A percentile compares a stretch with the other conserved stretches of the same genome.
Evolutionary conservation across 371 early-diverging fungal species (phyloP).

Genomic region (Blakeslea trispora): DNA sequence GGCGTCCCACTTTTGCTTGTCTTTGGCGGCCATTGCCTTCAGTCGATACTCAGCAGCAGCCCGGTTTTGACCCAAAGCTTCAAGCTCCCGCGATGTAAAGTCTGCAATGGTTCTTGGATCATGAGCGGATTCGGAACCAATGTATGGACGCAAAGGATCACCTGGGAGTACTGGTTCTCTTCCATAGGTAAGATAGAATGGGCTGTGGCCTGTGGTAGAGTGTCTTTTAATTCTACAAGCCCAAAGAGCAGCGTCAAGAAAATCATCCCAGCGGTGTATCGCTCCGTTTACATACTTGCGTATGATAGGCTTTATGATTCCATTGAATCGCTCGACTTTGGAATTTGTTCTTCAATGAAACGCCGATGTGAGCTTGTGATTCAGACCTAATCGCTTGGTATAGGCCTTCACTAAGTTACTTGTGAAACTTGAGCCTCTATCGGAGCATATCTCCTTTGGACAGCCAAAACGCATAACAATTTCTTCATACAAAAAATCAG

Average conservation of each 20-base stretch:
- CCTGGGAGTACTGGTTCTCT: conserved; percentile 15
- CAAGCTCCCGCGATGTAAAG: background rate
- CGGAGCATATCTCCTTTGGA: conserved; percentile 28
- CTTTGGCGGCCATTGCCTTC: background rate
- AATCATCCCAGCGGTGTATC: conserved; percentile 23
- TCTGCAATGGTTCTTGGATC: conserved; percentile 4
- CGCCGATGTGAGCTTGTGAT: conserved; percentile 19
- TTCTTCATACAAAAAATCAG: conserved; percentile 15
- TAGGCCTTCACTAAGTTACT: conserved; percentile 3
- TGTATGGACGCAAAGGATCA: conserved; percentile 5
- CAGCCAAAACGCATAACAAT: conserved; percentile 26
- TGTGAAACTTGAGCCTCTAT: conserved; percentile 27
- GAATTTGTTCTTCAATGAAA: conserved; percentile 33
- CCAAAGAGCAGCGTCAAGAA: conserved; percentile 16
- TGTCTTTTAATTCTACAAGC: conserved; percentile 9
- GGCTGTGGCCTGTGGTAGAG: conserved; percentile 5
- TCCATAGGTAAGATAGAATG: conserved; percentile 14
- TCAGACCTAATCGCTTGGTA: background rate
- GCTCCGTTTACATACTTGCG: conserved; percentile 18
- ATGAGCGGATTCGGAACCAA: background rate
- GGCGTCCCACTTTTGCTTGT: conserved; percentile 10
- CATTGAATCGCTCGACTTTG: conserved; percentile 26
- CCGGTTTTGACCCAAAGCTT: background rate
- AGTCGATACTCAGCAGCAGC: too few relatives aligned
- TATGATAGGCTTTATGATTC: conserved; percentile 13